Evolutionary conservation across 441 rosid species (phyloP).

Genomic region (Pelargonium cotyledonis): DNA sequence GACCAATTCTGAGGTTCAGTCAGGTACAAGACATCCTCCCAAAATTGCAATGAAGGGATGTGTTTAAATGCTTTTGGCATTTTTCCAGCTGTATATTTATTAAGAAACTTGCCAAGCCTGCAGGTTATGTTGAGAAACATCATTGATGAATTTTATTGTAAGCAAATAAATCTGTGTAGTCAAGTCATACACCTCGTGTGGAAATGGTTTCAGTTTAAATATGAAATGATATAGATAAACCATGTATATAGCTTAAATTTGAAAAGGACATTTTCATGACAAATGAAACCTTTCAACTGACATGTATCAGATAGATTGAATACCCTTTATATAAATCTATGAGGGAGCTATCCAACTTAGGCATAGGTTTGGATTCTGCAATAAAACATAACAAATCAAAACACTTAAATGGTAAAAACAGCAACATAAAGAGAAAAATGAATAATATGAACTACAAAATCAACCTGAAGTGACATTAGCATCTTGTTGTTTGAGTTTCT

Average conservation of each 20-base stretch:
- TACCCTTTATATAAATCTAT: constrained; percentile 72
- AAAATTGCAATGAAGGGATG: constrained; percentile 58
- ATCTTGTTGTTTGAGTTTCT: constrained; percentile 54
- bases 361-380: constrained; percentile 60
- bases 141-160: background rate
- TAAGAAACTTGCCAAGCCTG: constrained; percentile 72
- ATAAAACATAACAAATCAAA: constrained; percentile 14
- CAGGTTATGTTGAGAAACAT: constrained; percentile 14
- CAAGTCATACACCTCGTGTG: background rate
- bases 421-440: background rate
- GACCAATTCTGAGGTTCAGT: constrained; percentile 95
- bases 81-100: constrained; percentile 73
- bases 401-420: constrained; percentile 9
- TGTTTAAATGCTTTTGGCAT: constrained; percentile 78
- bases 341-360: constrained; percentile 56
- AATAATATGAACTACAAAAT: background rate
- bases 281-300: background rate
- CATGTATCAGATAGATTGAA: constrained; percentile 5
- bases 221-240: background rate
- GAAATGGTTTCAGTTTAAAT: background rate
- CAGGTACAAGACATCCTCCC: constrained; percentile 80
- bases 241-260: background rate
- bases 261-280: background rate
- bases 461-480: constrained; percentile 56
- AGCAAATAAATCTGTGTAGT: background rate